Evolutionary conservation across 2,329 filamentous ascomycete genomes (phyloP).

Genomic region (Polytolypa hystricis): DNA sequence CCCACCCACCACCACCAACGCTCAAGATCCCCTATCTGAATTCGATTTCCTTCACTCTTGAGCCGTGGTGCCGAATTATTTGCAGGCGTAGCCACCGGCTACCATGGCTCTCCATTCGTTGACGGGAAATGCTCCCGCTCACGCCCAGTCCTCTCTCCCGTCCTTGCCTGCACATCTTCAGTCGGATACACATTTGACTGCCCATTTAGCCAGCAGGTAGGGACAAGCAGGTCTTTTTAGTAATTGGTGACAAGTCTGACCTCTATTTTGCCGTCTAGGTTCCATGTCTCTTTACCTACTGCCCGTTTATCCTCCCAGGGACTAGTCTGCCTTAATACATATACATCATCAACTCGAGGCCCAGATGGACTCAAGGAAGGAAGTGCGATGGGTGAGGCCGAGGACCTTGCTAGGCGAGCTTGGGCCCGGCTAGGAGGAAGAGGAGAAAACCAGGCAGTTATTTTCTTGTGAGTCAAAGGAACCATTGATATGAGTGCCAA

Average conservation of each 20-base stretch:
- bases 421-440: slow-evolving; percentile 76
- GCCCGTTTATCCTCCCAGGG: slow-evolving; percentile 84
- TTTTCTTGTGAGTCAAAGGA: slow-evolving; percentile 66
- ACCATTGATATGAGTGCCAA: background rate
- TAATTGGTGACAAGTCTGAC: background rate
- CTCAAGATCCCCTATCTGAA: too few relatives aligned
- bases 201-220: slow-evolving; percentile 41
- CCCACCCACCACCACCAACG: too few relatives aligned
- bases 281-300: slow-evolving; percentile 82
- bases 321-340: slow-evolving; percentile 87
- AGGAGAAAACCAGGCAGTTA: slow-evolving; percentile 82
- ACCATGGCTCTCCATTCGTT: slow-evolving; percentile 31
- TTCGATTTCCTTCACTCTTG: too few relatives aligned
- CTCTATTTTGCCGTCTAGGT: slow-evolving; percentile 58
- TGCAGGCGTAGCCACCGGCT: too few relatives aligned
- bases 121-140: slow-evolving; percentile 44
- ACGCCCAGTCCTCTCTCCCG: slow-evolving; percentile 72
- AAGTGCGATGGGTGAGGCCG: slow-evolving; percentile 82
- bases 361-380: slow-evolving; percentile 85
- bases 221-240: background rate
- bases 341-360: slow-evolving; percentile 77
- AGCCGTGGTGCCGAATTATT: too few relatives aligned
- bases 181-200: slow-evolving; percentile 41
- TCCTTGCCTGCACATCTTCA: slow-evolving; percentile 63
- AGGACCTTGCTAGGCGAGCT: slow-evolving; percentile 79